These are phyloP conservation scores for Umbilicus rupestris DNA, from an alignment of 164 flowering plant genomes.

Conservation along the genomic window DNA sequence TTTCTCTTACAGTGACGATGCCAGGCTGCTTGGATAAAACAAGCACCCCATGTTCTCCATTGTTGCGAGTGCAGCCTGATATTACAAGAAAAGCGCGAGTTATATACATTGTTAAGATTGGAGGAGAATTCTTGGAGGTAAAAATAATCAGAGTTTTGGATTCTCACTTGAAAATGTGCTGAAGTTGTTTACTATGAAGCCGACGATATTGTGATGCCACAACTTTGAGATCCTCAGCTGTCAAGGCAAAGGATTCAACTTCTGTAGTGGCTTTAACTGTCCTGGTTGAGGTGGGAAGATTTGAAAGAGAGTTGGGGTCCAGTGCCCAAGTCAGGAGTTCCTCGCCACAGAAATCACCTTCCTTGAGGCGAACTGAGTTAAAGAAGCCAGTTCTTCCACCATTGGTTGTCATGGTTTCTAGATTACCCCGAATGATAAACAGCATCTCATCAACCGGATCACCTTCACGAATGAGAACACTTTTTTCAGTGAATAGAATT, in stretches of 20 bases:
- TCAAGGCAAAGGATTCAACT: constrained; percentile 27
- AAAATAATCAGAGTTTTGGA: background rate
- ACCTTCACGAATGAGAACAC: constrained; percentile 19
- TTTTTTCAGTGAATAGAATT: constrained; percentile 16
- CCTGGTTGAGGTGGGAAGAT: constrained; percentile 24
- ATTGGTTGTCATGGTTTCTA: constrained; percentile 23
- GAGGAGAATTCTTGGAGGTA: background rate
- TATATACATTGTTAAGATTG: background rate
- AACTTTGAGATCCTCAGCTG: constrained; percentile 20
- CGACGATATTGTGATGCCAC: constrained; percentile 19
- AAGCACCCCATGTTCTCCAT: constrained; percentile 37
- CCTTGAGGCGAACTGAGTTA: constrained; percentile 20
- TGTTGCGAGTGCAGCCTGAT: constrained; percentile 28
- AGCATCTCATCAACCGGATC: constrained; percentile 28
- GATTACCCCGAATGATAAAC: constrained; percentile 21
- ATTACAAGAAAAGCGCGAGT: background rate
- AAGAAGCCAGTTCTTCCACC: constrained; percentile 28
- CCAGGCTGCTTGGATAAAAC: constrained; percentile 29
- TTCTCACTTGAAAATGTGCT: constrained; percentile 15
- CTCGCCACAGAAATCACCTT: constrained; percentile 30
- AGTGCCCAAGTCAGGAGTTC: constrained; percentile 30
- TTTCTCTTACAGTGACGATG: constrained; percentile 18
- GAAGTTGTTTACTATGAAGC: constrained; percentile 24
- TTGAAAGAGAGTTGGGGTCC: constrained; percentile 15
- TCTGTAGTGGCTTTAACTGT: constrained; percentile 21